Evolutionary conservation across 345 rosid genomes (phyloP), one percentile per base, ranked within the genome.

Genomic region (Combretum micranthum): DNA sequence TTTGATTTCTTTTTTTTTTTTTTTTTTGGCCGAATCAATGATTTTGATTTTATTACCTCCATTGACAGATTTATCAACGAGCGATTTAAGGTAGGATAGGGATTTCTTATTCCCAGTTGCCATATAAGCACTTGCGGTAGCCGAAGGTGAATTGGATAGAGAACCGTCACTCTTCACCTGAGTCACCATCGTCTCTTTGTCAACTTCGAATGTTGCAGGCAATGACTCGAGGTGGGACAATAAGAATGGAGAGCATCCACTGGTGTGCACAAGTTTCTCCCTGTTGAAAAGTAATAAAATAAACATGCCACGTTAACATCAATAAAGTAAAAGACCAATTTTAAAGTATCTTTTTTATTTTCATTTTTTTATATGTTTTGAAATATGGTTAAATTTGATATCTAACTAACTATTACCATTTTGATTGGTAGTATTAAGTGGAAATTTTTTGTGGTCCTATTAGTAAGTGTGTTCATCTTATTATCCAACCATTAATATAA

Each of bases 121-220:
- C 75, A 84, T 76, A 61, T 74, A 84, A 0, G 80, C 88, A 32
- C 70, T 22, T 16, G 90, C 86, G 18, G 90, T 87, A 39, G 95
- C 84, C 2, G 90, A 74, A 13, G 95, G 94, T 4, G 95, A 83
- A 39, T 78, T 81, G 72, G 64, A 83, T 47, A 81, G 52, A 0
- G 87, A 81, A 50, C 95, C 90, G 45, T 79, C 79, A 0, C 3
- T n/a, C 20, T 20, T 51, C 53, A 75, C 59, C 22, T 73, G 62
- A 55, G 59, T 61, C 14, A 47, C 19, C 53, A 70, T 64, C 0
- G 46, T 61, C 57, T 83, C 66, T 53, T 56, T 15, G 44, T 64
- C 75, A 23, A 63, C 20, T 6, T 47, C 20, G 47, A 61, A 47
- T 0, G 59, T 20, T 2, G 61, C 23, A 18, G 76, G 75, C 74